Base-by-base conservation (phyloP, 1,139 yeast species). In the Pichia sp. region DNA sequence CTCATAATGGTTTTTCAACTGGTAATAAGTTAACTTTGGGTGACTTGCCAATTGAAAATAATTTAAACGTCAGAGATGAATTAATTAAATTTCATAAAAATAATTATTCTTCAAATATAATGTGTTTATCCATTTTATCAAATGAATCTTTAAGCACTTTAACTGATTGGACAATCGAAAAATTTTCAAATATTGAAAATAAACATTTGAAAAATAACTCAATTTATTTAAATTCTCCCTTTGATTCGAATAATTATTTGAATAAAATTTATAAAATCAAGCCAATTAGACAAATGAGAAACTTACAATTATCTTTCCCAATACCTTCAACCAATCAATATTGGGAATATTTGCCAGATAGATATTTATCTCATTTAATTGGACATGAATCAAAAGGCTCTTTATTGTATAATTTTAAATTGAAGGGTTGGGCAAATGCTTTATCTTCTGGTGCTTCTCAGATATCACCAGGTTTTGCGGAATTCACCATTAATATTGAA, bases 371-470 rank as follows among this genome's bases (percentile, higher is more conserved):
- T 29, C 97, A 91, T 67, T 73, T 93, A 53, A 70, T 93, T 52
- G 98, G 99, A 36, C 98, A 93, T 67, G 98, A 93, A 70, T 88
- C 89, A 51, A 75, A 82, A 50, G 98, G 98, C 1, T 88, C 96
- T 1, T 69, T 93, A 19, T 73, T 88, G 41, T 77, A 83, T 51
- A 77, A 75, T 58, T 76, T 91, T 58, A 91, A 90, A 69, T 70
- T 73, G 44, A 73, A 77, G 57, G 87, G 93, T 13, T 88, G 93
- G 89, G 96, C 90, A 7, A 85, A 80, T 57, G 84, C 80, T 18
- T 75, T 93, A 50, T 80, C 89, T 36, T 83, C 93, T 34, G 96
- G 96, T 11, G 77, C 81, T 44, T 77, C 80, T 63, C 79, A 79
- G 47, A 78, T 89, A 14, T 84, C 91, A 47, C 76, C 80, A 49